These are phyloP conservation scores for Botrytis deweyae DNA, from an alignment of 2,329 filamentous ascomycete species.

Conservation along the genomic window DNA sequence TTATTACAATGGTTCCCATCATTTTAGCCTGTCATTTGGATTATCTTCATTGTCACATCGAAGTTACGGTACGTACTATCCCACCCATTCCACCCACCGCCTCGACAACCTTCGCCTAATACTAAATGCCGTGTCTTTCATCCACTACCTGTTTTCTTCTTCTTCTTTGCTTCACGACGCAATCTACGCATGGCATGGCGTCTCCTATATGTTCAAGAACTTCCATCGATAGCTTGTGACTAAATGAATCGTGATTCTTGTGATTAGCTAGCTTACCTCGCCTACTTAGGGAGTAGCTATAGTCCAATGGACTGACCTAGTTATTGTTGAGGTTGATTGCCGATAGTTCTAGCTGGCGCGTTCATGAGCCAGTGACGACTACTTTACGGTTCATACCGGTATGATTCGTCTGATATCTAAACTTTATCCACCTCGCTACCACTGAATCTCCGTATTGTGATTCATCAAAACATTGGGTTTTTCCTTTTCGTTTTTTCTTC, in stretches of 20 bases:
- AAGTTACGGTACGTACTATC: neutral
- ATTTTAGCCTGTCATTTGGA: neutral
- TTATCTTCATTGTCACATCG: constrained; percentile 5
- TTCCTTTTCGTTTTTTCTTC: neutral
- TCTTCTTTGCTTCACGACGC: neutral
- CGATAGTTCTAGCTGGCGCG: neutral
- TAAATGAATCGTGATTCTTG: neutral
- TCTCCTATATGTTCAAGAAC: neutral
- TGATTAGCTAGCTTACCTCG: neutral
- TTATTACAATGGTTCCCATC: neutral
- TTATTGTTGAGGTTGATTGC: constrained; percentile 6
- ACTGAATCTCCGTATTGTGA: neutral
- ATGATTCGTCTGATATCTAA: constrained; percentile 13
- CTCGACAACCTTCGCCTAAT: constrained; percentile 3
- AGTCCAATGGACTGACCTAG: neutral
- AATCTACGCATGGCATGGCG: constrained; percentile 4
- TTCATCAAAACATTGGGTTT: neutral
- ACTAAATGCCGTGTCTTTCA: neutral
- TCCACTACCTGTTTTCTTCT: neutral
- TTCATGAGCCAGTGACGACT: neutral
- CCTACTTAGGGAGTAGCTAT: neutral
- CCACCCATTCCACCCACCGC: neutral
- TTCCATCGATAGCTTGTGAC: neutral
- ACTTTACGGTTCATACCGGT: neutral
- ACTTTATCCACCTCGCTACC: neutral